A percentile compares a stretch with the other conserved stretches of the same genome.
These are phyloP conservation scores for Collybiopsis confluens DNA, from an alignment of 768 basidiomycete species.

Conservation along the genomic window DNA sequence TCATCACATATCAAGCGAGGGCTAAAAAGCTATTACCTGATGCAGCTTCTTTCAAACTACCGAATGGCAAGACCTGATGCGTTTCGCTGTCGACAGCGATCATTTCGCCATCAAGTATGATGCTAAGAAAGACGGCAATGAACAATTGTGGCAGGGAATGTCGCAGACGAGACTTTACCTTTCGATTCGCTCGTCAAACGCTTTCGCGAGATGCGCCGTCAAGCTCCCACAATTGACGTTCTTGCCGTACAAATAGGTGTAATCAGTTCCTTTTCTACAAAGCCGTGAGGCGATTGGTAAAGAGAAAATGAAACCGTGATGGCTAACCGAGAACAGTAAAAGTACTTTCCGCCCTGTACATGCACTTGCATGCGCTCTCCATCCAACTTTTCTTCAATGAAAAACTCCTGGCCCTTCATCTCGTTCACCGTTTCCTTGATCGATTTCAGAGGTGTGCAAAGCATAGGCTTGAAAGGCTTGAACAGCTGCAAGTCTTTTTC, in stretches of 20 bases:
- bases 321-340: slow-evolving; percentile 82
- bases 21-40: too few relatives aligned
- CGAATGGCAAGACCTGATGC: slow-evolving; percentile 86
- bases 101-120: slow-evolving; percentile 98
- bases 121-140: too few relatives aligned
- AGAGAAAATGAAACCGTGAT: slow-evolving; percentile 5
- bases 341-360: slow-evolving; percentile 85
- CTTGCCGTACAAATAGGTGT: slow-evolving; percentile 88
- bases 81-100: slow-evolving; percentile 94
- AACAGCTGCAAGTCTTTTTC: slow-evolving; percentile 83
- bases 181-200: slow-evolving; percentile 71
- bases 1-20: too few relatives aligned
- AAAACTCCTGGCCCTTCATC: slow-evolving; percentile 78
- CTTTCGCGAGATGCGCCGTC: slow-evolving; percentile 78
- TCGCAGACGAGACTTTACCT: slow-evolving; percentile 71
- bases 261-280: slow-evolving; percentile 82
- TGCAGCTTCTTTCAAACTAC: slow-evolving; percentile 89
- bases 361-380: slow-evolving; percentile 97
- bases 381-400: slow-evolving; percentile 96
- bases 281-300: not conserved
- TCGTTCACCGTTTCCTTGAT: slow-evolving; percentile 81
- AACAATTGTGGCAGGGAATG: too few relatives aligned
- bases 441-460: slow-evolving; percentile 84
- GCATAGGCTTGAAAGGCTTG: slow-evolving; percentile 88
- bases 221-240: slow-evolving; percentile 79